Evolutionary conservation across 2,329 filamentous ascomycete genomes (phyloP).

Genomic region (Phaeosphaeriaceae sp.): DNA sequence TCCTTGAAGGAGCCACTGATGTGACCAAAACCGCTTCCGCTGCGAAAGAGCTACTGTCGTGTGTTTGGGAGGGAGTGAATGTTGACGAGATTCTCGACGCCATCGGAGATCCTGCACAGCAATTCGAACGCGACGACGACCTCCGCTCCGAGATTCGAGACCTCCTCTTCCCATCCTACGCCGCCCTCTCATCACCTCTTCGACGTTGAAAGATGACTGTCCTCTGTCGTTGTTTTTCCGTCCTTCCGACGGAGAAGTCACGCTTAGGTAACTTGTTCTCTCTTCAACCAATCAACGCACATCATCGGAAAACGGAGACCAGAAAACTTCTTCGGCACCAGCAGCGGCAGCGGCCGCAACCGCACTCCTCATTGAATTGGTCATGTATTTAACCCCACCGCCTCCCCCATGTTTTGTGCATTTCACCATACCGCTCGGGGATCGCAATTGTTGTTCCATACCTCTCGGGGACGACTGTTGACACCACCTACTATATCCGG

Average conservation of each 20-base stretch:
- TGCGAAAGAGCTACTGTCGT: constrained; percentile 16
- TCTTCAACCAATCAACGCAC: background rate
- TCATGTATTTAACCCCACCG: constrained; percentile 19
- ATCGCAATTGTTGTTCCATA: constrained; percentile 8
- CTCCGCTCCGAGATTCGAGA: constrained; percentile 15
- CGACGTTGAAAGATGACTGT: background rate
- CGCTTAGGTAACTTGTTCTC: constrained; percentile 12
- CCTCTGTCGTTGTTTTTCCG: background rate
- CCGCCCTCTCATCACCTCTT: background rate
- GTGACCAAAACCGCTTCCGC: constrained; percentile 9
- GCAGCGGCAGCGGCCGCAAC: constrained; percentile 31
- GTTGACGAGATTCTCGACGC: constrained; percentile 17
- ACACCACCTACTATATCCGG: background rate
- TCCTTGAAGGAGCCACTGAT: constrained; percentile 21
- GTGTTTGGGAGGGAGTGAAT: constrained; percentile 17
- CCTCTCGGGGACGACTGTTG: constrained; percentile 15
- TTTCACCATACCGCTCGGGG: constrained; percentile 2
- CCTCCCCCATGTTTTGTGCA: constrained; percentile 5
- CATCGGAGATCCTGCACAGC: constrained; percentile 23
- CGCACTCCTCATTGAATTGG: constrained; percentile 12
- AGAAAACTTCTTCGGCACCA: constrained; percentile 14
- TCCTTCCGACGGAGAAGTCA: constrained; percentile 5
- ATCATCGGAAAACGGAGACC: background rate
- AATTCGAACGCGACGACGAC: constrained; percentile 14
- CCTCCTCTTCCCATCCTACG: constrained; percentile 17